These are phyloP conservation scores for Volvariella volvacea DNA, from an alignment of 1,284 basidiomycete species.

Conservation along the genomic window DNA sequence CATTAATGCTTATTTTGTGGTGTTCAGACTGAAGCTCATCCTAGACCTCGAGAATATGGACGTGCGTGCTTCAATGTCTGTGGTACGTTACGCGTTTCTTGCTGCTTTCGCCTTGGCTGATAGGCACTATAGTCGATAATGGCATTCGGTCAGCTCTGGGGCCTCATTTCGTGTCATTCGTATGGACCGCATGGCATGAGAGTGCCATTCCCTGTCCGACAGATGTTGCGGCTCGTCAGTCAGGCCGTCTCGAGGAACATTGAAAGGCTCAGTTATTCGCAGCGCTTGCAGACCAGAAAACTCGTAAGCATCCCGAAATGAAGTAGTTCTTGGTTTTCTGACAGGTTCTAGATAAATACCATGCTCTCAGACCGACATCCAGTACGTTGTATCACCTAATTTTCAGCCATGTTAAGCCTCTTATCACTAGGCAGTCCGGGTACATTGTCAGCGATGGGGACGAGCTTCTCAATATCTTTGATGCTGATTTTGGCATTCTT, in stretches of 20 bases:
- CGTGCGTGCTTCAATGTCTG: conserved; percentile 80
- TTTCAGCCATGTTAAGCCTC: conserved; percentile 1
- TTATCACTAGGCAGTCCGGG: conserved; percentile 48
- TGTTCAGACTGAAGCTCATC: conserved; percentile 8
- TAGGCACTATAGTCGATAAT: conserved; percentile 60
- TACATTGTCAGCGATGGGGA: conserved; percentile 87
- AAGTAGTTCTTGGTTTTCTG: too few species aligned
- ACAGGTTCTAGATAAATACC: conserved; percentile 75
- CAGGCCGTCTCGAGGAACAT: conserved; percentile 83
- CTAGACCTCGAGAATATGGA: conserved; percentile 76
- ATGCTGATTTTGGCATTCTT: conserved; percentile 80
- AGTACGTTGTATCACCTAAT: conserved; percentile 18
- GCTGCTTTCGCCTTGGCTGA: conserved; percentile 3
- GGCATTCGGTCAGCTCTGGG: conserved; percentile 82
- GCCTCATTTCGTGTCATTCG: conserved; percentile 79
- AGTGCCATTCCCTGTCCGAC: conserved; percentile 79
- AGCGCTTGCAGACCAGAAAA: conserved; percentile 73
- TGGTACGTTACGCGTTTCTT: conserved; percentile 43
- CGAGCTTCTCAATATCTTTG: conserved; percentile 76
- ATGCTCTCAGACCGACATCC: conserved; percentile 69
- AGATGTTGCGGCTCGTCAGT: conserved; percentile 76
- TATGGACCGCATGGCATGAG: conserved; percentile 78
- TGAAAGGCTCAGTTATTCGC: conserved; percentile 77
- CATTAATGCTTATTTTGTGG: background rate
- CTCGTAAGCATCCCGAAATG: conserved; percentile 49